phyloP scores from a whole-genome alignment of 306 rosid species.

The Cicer pinnatifidum region DNA sequence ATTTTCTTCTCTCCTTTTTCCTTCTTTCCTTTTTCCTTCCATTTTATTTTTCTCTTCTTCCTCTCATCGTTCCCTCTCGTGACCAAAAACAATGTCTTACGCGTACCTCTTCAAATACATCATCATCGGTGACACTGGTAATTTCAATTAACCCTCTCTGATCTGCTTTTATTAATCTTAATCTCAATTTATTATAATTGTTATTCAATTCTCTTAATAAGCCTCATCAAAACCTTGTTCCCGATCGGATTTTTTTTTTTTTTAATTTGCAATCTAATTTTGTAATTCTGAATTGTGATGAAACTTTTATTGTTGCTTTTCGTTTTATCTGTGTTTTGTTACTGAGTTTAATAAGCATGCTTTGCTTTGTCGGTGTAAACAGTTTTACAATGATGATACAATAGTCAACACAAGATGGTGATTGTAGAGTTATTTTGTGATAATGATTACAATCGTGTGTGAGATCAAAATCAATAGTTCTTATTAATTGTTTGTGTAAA shows the following conservation, averaged over 20 bases:
- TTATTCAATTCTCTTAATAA: background rate
- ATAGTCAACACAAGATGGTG: no score
- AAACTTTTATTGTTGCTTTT: background rate
- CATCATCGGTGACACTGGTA: slow-evolving; percentile 99
- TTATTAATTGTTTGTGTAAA: no score
- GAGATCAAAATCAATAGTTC: no score
- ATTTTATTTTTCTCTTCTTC: background rate
- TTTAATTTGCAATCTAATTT: background rate
- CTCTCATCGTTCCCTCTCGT: background rate
- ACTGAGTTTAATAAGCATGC: no score
- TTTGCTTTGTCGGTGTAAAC: no score
- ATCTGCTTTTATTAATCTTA: slow-evolving; percentile 34
- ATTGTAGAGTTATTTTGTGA: no score
- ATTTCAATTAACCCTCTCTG: background rate
- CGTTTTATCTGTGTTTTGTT: no score
- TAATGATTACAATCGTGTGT: no score
- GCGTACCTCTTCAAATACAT: slow-evolving; percentile 97
- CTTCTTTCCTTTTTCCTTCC: background rate
- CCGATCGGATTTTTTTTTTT: slow-evolving; percentile 17
- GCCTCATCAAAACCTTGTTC: background rate
- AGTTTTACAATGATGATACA: no score
- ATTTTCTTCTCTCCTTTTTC: background rate
- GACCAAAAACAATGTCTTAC: slow-evolving; percentile 64
- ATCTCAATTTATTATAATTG: background rate
- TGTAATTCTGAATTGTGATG: background rate